Base-by-base conservation (phyloP, 306 rosid species). In the Heteromeles arbutifolia region DNA sequence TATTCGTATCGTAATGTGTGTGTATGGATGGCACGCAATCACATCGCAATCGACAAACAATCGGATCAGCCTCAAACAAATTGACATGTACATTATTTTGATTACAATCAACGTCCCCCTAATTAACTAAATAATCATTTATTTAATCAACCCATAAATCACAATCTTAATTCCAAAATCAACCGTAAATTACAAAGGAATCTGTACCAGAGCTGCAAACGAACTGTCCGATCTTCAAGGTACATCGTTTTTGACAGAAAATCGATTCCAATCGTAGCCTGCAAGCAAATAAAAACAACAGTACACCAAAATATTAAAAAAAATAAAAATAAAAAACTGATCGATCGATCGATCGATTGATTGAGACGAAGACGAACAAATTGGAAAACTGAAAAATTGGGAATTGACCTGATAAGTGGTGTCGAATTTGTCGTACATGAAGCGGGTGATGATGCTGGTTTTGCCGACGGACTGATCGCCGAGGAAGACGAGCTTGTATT, bases 151-250 rank as follows among this genome's bases (percentile, higher is more conserved):
- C 11, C 39, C n/a, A 62, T 62, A 62, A 18, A 70, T 48, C 25
- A 76, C 69, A 56, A 72, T 48, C 21, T 48, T 48, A 48, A 48
- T 48, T 6, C 17, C 19, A 48, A 48, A 61, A 26, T 17, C 34
- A 61, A 61, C 11, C 37, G 8, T 14, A 61, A 9, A 70, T 34
- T 24, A 76, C 71, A 56, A 66, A 64, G 13, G 63, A 59, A 70
- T 75, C 90, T 26, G 19, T 84, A 95, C 98, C 98, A 95, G 61
- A 95, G 97, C 93, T 95, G 98, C 90, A 95, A 84, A 79, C 97
- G 98, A 82, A 95, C 93, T 32, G 98, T 95, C 82, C 98, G 96
- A 80, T 95, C 98, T 90, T 95, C 97, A 81, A 95, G 96, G 83
- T 92, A 95, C 98, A 95, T 95, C 53, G 98, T 95, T 82, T 95